A percentile compares a stretch with the other conserved stretches of the same genome.
Conservation (phyloP, 192 early-diverging fungal genomes). For the Gonapodya sp. region DNA sequence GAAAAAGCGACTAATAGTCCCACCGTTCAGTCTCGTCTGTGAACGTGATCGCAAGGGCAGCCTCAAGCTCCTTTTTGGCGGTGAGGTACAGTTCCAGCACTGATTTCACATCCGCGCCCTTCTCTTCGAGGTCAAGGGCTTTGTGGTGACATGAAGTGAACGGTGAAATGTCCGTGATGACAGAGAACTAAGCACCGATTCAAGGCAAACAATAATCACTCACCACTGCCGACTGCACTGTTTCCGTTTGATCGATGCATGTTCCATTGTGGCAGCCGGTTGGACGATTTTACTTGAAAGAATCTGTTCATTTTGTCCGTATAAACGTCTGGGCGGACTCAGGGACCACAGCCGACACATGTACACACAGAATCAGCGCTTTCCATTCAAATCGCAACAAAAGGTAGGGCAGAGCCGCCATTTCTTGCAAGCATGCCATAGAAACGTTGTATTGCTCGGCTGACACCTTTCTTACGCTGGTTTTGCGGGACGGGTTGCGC, state of each 20-base stretch:
- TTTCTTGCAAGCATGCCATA: too few relatives aligned
- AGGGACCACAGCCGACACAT: too few relatives aligned
- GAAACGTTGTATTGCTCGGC: too few relatives aligned
- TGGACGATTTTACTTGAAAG: neutral
- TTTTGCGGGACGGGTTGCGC: neutral
- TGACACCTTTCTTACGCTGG: too few relatives aligned
- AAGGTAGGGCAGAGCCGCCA: too few relatives aligned
- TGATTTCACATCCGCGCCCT: neutral
- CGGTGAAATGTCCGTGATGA: too few relatives aligned
- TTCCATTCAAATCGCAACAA: too few relatives aligned
- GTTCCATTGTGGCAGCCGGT: neutral
- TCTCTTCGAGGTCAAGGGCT: neutral
- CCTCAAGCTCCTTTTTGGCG: constrained; percentile 27
- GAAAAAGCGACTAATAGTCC: too few relatives aligned
- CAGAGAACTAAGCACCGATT: neutral
- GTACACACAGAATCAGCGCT: too few relatives aligned
- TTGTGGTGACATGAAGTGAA: neutral
- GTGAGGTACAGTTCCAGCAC: constrained; percentile 25
- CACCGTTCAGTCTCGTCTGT: constrained; percentile 20
- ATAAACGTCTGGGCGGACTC: too few relatives aligned
- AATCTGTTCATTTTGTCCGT: neutral
- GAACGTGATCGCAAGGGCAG: constrained; percentile 25
- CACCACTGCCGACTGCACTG: neutral
- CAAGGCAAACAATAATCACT: neutral
- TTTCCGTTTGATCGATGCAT: neutral